Base-by-base conservation (phyloP, 306 rosid species). In the Quercus mongolica region DNA sequence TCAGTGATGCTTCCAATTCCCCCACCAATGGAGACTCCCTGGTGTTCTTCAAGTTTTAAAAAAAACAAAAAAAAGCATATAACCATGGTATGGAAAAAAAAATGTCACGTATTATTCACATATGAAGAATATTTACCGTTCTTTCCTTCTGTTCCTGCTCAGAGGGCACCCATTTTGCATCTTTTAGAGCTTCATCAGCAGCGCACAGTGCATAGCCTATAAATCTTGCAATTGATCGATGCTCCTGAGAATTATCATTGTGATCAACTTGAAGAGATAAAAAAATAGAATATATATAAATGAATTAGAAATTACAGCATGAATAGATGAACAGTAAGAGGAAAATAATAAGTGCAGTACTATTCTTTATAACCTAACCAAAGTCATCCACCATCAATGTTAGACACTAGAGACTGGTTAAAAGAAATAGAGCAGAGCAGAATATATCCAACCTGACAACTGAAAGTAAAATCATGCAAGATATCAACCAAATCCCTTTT, bases 11-110 rank as follows among this genome's bases (percentile, higher is more conserved):
- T 95, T 89, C 98, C 98, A 76, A 52, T 95, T 84, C 98, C 98
- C 80, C 98, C 97, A 77, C 99, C 99, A 84, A 95, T 84, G 69
- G 99, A 92, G 79, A 89, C 94, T 71, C 98, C 98, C 98, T 95
- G 86, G 64, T 65, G 63, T 73, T 75, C 80, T 69, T 76, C 59
- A 83, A 69, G 86, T 85, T 57, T 78, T 77, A 86, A 61, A 73
- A 76, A 58, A 28, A 28, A 0, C 2, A 30, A 30, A 30, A 84
- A 64, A 77, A 78, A 52, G 28, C 51, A 65, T 31, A 68, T 78
- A 10, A 77, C 81, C 59, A 63, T 54, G 74, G 21, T 76, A 78
- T 64, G 38, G 17, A 58, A 30, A 51, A 78, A 74, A 71, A 78
- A n/a, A 12, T 54, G 76, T 62, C 57, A 62, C 21, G 30, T 20